Percentiles rank a stretch among this genome's conserved stretches.
Conservation (phyloP, 768 basidiomycete species). For the Rickenella mellea region DNA sequence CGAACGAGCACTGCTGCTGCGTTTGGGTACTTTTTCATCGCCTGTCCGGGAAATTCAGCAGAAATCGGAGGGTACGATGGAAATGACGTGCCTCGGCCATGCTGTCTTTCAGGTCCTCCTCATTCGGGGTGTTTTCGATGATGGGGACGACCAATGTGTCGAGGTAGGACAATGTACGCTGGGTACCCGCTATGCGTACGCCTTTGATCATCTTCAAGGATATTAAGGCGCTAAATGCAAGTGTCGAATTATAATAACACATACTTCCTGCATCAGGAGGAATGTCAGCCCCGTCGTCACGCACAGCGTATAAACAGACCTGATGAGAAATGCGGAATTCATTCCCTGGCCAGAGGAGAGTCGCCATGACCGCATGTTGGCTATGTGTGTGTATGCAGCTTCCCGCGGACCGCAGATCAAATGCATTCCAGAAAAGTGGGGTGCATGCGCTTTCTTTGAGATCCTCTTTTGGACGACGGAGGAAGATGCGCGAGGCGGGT, state of each 20-base stretch:
- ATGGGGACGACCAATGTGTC: constrained; percentile 83
- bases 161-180: constrained; percentile 67
- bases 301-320: constrained; percentile 25
- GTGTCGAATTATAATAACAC: background rate
- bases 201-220: constrained; percentile 80
- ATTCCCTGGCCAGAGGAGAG: constrained; percentile 62
- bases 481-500: constrained; percentile 48
- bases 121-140: constrained; percentile 85
- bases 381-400: constrained; percentile 91
- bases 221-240: background rate
- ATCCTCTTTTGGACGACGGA: constrained; percentile 59
- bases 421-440: constrained; percentile 89
- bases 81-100: constrained; percentile 73
- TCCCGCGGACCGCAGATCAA: constrained; percentile 66
- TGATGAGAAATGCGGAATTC: constrained; percentile 79
- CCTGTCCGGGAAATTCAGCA: constrained; percentile 25
- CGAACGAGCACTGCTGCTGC: constrained; percentile 72
- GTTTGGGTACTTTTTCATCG: constrained; percentile 72
- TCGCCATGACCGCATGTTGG: constrained; percentile 85
- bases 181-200: constrained; percentile 67
- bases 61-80: background rate
- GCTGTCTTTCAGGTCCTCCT: constrained; percentile 81
- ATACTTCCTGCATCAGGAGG: background rate
- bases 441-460: constrained; percentile 86
- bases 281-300: background rate